A percentile compares a stretch with the other conserved stretches of the same genome.
phyloP scores from a whole-genome alignment of 2,329 filamentous ascomycete species.

The Ceratocystis colombiana region DNA sequence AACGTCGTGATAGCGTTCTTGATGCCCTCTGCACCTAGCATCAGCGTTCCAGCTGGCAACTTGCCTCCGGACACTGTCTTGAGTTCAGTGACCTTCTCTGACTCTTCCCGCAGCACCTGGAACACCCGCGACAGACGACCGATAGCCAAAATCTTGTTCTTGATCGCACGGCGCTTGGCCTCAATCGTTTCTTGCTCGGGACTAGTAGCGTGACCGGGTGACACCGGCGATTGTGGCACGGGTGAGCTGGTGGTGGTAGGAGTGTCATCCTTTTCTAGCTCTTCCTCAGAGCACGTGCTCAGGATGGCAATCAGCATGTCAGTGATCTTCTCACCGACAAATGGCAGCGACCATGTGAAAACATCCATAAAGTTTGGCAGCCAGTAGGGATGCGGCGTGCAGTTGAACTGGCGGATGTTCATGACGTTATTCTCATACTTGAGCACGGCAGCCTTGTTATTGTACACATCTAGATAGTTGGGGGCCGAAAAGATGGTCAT shows the following conservation, averaged over 20 bases:
- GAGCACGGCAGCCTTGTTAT: slow-evolving; percentile 97
- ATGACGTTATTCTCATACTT: slow-evolving; percentile 99
- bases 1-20: slow-evolving; percentile 97
- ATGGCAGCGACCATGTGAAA: slow-evolving; percentile 98
- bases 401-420: slow-evolving; percentile 99
- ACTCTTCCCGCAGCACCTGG: slow-evolving; percentile 95
- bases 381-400: slow-evolving; percentile 98
- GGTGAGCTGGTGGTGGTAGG: slow-evolving; percentile 46
- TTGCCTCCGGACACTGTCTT: slow-evolving; percentile 92
- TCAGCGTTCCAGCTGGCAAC: slow-evolving; percentile 86
- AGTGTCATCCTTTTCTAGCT: slow-evolving; percentile 73
- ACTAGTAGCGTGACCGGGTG: slow-evolving; percentile 34
- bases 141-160: slow-evolving; percentile 99
- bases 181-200: slow-evolving; percentile 59
- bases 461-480: slow-evolving; percentile 98
- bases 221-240: slow-evolving; percentile 58
- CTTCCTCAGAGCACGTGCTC: slow-evolving; percentile 98
- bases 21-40: slow-evolving; percentile 96
- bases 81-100: slow-evolving; percentile 89
- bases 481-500: slow-evolving; percentile 99
- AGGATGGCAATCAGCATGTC: slow-evolving; percentile 99
- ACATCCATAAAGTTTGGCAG: slow-evolving; percentile 99
- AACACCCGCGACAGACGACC: slow-evolving; percentile 94
- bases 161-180: slow-evolving; percentile 91
- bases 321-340: slow-evolving; percentile 97